Evolutionary conservation across 768 basidiomycete species (phyloP).

Genomic region (Cystobasidium ongulense): DNA sequence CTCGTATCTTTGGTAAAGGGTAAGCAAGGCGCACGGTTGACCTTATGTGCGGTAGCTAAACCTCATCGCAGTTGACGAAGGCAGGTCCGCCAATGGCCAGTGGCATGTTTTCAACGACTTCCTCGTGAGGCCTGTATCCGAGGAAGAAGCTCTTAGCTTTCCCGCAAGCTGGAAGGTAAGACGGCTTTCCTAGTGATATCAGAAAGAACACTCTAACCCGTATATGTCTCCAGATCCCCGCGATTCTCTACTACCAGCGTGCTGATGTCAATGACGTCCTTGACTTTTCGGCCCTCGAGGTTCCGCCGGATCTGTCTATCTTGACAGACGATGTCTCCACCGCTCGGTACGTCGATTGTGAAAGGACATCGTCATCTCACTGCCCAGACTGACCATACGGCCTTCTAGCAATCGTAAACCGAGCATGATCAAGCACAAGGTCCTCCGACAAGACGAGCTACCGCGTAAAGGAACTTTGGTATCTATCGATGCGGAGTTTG

Average conservation of each 20-base stretch:
- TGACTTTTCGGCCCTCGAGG: slow-evolving; percentile 60
- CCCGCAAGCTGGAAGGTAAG: slow-evolving; percentile 83
- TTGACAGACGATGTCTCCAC: slow-evolving; percentile 67
- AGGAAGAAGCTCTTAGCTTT: slow-evolving; percentile 80
- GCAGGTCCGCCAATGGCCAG: slow-evolving; percentile 49
- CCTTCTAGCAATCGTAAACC: slow-evolving; percentile 63
- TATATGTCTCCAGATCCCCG: slow-evolving; percentile 57
- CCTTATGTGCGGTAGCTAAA: neutral
- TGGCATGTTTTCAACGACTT: slow-evolving; percentile 99
- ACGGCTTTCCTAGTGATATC: neutral
- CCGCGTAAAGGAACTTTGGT: slow-evolving; percentile 78
- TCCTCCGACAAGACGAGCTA: slow-evolving; percentile 62
- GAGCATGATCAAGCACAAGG: slow-evolving; percentile 66
- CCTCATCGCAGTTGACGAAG: slow-evolving; percentile 56
- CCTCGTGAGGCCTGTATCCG: slow-evolving; percentile 69
- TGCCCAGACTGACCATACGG: neutral
- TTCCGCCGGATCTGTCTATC: slow-evolving; percentile 62
- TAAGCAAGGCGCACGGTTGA: slow-evolving; percentile 16
- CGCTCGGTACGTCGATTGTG: slow-evolving; percentile 59
- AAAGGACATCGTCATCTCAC: neutral
- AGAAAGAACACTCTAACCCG: neutral
- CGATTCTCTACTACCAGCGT: slow-evolving; percentile 82
- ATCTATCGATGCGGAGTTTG: slow-evolving; percentile 96
- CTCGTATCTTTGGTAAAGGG: slow-evolving; percentile 74
- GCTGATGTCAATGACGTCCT: slow-evolving; percentile 55